Conservation (phyloP, 805 yeast species). For the Ogataea neopini region DNA sequence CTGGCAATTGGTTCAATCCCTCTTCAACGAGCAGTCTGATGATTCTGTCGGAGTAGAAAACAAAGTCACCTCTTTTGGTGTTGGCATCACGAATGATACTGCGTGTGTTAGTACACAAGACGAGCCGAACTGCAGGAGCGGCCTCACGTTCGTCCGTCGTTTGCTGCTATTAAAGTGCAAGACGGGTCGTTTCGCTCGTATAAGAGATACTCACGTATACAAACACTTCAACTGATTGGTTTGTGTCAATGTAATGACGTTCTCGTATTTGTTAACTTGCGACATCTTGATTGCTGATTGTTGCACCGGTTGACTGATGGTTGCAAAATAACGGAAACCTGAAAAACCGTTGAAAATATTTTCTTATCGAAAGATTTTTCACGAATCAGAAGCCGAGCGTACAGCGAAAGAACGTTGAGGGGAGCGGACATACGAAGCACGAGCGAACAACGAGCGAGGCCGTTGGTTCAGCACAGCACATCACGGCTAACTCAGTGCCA, state of each 20-base stretch:
- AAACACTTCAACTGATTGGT: conserved; percentile 88
- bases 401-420: too few species aligned
- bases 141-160: too few species aligned
- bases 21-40: conserved; percentile 92
- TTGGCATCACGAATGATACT: conserved; percentile 77
- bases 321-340: background rate
- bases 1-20: conserved; percentile 92
- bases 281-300: conserved; percentile 12
- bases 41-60: conserved; percentile 93
- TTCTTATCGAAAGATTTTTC: background rate
- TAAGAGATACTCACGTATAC: conserved; percentile 68
- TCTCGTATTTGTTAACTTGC: conserved; percentile 35
- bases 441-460: background rate
- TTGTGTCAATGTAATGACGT: conserved; percentile 75
- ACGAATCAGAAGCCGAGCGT: too few species aligned
- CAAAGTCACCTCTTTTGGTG: conserved; percentile 88
- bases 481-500: too few species aligned
- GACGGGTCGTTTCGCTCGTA: too few species aligned
- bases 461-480: too few species aligned
- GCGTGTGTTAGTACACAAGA: conserved; percentile 3
- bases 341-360: background rate
- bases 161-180: too few species aligned
- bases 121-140: too few species aligned
- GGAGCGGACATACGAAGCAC: too few species aligned
- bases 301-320: background rate